Conservation (phyloP, 495 filamentous ascomycete species). For the Mytilinidion resinicola region DNA sequence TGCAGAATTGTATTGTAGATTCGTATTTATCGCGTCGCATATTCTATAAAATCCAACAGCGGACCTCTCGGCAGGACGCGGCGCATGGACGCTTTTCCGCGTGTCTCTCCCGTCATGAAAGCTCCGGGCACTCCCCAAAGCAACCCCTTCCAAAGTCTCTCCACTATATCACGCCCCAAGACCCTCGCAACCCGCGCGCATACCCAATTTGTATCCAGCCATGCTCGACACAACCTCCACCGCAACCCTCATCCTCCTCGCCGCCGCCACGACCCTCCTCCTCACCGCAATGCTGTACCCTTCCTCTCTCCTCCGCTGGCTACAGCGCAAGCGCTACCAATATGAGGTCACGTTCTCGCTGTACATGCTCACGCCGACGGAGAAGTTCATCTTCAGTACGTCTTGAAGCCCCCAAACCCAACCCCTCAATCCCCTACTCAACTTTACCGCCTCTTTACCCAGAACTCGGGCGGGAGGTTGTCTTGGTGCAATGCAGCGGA, state of each 20-base stretch:
- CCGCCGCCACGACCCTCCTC: constrained; percentile 24
- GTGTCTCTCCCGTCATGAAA: too few species aligned
- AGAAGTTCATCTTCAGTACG: constrained; percentile 82
- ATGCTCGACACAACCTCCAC: constrained; percentile 23
- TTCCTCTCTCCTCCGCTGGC: constrained; percentile 51
- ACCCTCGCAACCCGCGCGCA: background rate
- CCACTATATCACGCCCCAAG: background rate
- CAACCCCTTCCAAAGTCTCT: background rate
- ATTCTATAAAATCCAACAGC: too few species aligned
- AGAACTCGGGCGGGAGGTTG: too few species aligned
- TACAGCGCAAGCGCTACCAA: constrained; percentile 76
- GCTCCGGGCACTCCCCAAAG: too few species aligned
- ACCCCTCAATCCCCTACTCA: constrained; percentile 4
- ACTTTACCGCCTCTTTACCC: background rate
- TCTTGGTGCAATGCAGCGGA: background rate
- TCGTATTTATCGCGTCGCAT: too few species aligned
- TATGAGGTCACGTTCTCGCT: constrained; percentile 80
- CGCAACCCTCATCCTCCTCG: constrained; percentile 23
- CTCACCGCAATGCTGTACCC: constrained; percentile 38
- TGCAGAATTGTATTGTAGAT: too few species aligned
- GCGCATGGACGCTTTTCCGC: too few species aligned
- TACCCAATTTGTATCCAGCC: background rate
- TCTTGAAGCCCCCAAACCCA: constrained; percentile 8
- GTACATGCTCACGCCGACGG: constrained; percentile 79
- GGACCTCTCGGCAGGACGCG: too few species aligned